These are phyloP conservation scores for Delphinella strobiligena DNA, from an alignment of 2,329 filamentous ascomycete species.

Conservation along the genomic window DNA sequence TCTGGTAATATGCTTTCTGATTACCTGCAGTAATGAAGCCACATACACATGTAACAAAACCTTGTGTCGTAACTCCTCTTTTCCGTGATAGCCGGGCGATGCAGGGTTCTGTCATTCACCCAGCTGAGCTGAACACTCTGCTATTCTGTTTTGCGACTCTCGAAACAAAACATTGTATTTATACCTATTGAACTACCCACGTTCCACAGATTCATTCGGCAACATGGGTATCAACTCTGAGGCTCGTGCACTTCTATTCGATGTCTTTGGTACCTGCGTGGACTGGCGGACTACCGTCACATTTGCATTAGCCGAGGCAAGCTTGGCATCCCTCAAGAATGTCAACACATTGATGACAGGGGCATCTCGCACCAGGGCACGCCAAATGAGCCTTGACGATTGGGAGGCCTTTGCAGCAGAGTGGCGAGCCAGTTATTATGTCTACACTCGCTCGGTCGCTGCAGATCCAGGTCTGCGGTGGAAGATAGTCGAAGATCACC, in stretches of 20 bases:
- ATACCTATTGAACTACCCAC: no score
- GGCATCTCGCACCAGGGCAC: slow-evolving; percentile 35
- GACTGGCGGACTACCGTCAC: slow-evolving; percentile 63
- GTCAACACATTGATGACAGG: slow-evolving; percentile 33
- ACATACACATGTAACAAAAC: no score
- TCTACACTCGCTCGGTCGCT: slow-evolving; percentile 42
- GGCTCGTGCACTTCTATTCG: slow-evolving; percentile 55
- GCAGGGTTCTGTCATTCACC: no score
- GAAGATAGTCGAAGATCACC: slow-evolving; percentile 62
- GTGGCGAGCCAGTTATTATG: slow-evolving; percentile 48
- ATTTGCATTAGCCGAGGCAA: slow-evolving; percentile 42
- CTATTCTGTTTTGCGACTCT: no score
- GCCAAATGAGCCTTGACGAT: slow-evolving; percentile 41
- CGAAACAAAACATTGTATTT: no score
- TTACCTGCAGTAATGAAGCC: no score
- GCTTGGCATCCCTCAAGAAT: slow-evolving; percentile 36
- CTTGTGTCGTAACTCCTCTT: no score
- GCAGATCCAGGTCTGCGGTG: slow-evolving; percentile 36
- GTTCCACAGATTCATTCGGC: background rate
- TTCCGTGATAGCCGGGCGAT: no score
- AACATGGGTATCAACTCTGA: slow-evolving; percentile 22
- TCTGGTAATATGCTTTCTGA: no score
- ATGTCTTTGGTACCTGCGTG: slow-evolving; percentile 71
- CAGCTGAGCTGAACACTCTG: no score
- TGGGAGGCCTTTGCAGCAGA: slow-evolving; percentile 56